Base-by-base conservation (phyloP, 345 rosid genomes). In the Gossypium ekmanianum region DNA sequence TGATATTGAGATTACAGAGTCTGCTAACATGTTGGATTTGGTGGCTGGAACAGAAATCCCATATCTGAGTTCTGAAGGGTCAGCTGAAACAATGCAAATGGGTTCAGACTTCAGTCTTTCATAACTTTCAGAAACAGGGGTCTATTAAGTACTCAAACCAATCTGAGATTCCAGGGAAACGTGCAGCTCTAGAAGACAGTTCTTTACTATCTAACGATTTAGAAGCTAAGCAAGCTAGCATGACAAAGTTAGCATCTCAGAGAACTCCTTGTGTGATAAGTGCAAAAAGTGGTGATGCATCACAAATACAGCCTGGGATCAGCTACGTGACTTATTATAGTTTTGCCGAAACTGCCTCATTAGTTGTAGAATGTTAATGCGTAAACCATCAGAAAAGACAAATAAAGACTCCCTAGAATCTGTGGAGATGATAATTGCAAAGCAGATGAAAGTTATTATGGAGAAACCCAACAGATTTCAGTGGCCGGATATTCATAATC, bases 381-480 rank as follows among this genome's bases (percentile, higher is more conserved):
- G 51, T 26, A 91, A 87, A 83, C 72, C 85, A 77, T 82, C 75
- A 61, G 85, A 77, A 71, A 88, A 88, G 79, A 80, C 59, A 34
- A 78, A 62, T 24, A 83, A 79, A 24, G 82, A 22, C 26, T 74
- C 83, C 47, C 52, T 81, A 74, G 85, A 81, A 73, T 74, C 92
- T 17, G 90, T 75, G 2, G 98, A 95, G 83, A 97, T 90, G 71
- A 82, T 86, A 27, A 85, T 87, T 74, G 86, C 88, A 54, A 75
- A 77, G 62, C 93, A 95, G 87, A 82, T 86, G 92, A 95, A 86
- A 86, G 83, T 82, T 70, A 93, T 95, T 71, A 85, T 91, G 82
- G 89, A 85, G 83, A 88, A 83, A 75, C 79, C 84, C 75, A 66
- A 81, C 68, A 90, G 79, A 81, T 90, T 91, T 76, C 76, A 66